Evolutionary conservation across 2,329 filamentous ascomycete species (phyloP), one percentile per base, ranked within the genome.

Genomic region (Ophiostoma sp.): DNA sequence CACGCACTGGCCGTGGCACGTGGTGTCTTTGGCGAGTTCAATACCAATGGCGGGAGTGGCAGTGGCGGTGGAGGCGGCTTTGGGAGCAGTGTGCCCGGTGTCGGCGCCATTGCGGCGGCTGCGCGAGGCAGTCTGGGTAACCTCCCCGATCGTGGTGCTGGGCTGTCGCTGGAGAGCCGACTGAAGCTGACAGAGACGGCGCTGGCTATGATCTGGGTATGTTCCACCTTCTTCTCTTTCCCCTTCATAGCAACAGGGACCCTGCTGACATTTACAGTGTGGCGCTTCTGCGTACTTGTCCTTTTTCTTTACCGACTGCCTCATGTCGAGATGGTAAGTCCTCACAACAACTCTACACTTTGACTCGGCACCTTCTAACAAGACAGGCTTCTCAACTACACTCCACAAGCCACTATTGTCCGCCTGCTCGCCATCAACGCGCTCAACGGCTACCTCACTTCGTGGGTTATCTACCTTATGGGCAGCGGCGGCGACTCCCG

Each of bases 251-350:
- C n/a, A n/a, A n/a, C 31, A 7, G 39, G n/a, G 6, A 36, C 28
- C n/a, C 8, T 57, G 42, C 76, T 74, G 57, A 73, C 76, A 48
- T 71, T 48, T 4, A 36, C 28, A 93, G 92, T 94, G 92, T 83
- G 90, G 88, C 79, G 90, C 92, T 74, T 93, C 91, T 25, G 92
- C 91, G 71, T 93, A 94, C 81, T 87, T 94, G 74, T 92, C 91
- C 69, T 95, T 93, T 82, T 93, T 93, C 84, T 95, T 95, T 80
- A 93, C 92, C 73, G 92, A 95, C 82, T 93, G 92, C 81, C 87
- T 95, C 78, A 94, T 95, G 92, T 94, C 92, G 75, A 86, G 93
- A 82, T 95, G 92, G 91, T 93, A 79, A 61, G 86, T 25, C 3
- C 19, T 33, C n/a, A n/a, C n/a, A n/a, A n/a, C n/a, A n/a, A n/a